These are phyloP conservation scores for Scutellaria baicalensis DNA, from an alignment of 257 asterid genomes.

Conservation along the genomic window DNA sequence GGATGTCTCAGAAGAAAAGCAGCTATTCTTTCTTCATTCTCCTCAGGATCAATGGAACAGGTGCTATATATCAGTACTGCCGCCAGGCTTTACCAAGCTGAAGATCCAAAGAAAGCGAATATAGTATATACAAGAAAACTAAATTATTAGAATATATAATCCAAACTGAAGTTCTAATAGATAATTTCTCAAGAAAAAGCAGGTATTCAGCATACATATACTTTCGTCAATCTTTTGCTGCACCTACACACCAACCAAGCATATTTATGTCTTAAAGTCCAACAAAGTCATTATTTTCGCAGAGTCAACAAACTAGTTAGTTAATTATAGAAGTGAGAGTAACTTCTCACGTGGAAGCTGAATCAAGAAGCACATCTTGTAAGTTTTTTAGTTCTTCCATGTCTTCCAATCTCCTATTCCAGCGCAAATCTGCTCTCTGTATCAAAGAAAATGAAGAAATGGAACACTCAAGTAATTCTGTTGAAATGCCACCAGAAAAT, in stretches of 20 bases:
- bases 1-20: conserved; percentile 67
- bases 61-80: conserved; percentile 80
- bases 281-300: background rate
- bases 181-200: background rate
- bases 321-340: background rate
- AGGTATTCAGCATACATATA: background rate
- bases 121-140: background rate
- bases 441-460: conserved; percentile 11
- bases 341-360: conserved; percentile 60
- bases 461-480: background rate
- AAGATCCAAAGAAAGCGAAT: conserved; percentile 7
- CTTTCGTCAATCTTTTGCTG: background rate
- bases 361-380: conserved; percentile 82
- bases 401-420: conserved; percentile 86
- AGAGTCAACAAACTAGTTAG: background rate
- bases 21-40: conserved; percentile 83
- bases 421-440: conserved; percentile 94
- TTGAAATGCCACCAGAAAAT: background rate
- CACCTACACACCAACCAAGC: background rate
- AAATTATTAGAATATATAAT: background rate
- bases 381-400: conserved; percentile 70
- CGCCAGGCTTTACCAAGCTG: conserved; percentile 83
- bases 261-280: background rate
- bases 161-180: background rate
- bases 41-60: conserved; percentile 82